Percentiles rank a stretch among this genome's conserved stretches.
These are phyloP conservation scores for Podila minutissima DNA, from an alignment of 192 early-diverging fungal species.

Conservation along the genomic window DNA sequence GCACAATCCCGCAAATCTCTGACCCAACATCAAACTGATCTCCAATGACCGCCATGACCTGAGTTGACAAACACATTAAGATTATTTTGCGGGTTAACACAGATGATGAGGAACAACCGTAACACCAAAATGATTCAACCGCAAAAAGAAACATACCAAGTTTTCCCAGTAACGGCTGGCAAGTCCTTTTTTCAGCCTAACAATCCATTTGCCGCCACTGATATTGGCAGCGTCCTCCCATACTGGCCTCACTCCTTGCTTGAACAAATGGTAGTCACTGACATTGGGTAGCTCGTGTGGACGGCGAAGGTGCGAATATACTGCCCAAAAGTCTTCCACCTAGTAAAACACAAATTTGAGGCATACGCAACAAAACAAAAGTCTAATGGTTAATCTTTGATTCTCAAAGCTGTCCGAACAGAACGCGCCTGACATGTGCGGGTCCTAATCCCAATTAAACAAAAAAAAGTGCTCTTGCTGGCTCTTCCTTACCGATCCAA, in stretches of 20 bases:
- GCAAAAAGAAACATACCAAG: slow-evolving; percentile 59
- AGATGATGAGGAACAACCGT: background rate
- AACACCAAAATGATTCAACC: background rate
- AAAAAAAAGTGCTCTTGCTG: background rate
- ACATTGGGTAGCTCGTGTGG: slow-evolving; percentile 87
- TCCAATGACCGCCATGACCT: slow-evolving; percentile 88
- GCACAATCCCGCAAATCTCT: slow-evolving; percentile 93
- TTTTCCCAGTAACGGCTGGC: slow-evolving; percentile 93
- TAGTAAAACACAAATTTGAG: slow-evolving; percentile 11
- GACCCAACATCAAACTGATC: slow-evolving; percentile 90
- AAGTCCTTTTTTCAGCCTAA: slow-evolving; percentile 91
- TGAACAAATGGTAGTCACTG: slow-evolving; percentile 94
- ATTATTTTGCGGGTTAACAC: background rate
- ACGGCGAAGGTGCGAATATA: slow-evolving; percentile 82
- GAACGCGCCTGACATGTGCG: too few species aligned
- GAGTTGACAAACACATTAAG: slow-evolving; percentile 1
- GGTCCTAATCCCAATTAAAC: background rate
- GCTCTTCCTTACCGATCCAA: slow-evolving; percentile 68
- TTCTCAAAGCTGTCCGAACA: too few species aligned
- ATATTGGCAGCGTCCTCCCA: slow-evolving; percentile 93
- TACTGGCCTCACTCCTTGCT: slow-evolving; percentile 90
- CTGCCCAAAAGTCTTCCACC: slow-evolving; percentile 84
- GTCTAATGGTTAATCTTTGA: too few species aligned
- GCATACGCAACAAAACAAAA: too few species aligned
- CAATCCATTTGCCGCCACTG: slow-evolving; percentile 96